A percentile compares a stretch with the other conserved stretches of the same genome.
Evolutionary conservation across 768 basidiomycete genomes (phyloP).

Genomic region (Pisolithus marmoratus): DNA sequence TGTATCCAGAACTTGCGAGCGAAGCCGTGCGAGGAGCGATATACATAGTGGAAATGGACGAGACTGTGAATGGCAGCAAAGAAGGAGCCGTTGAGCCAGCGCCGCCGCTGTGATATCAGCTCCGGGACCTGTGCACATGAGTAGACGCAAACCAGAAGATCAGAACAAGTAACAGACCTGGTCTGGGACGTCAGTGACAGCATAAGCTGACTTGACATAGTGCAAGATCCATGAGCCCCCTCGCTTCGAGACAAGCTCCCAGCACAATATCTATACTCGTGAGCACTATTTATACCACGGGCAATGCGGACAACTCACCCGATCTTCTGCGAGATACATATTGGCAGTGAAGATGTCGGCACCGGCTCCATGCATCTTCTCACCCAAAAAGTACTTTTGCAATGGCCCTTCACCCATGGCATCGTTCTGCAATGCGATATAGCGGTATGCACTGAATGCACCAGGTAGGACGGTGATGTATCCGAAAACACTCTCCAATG

Average conservation of each 20-base stretch:
- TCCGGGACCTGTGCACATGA: conserved; percentile 62
- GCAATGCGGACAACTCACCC: conserved; percentile 33
- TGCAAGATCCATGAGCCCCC: conserved; percentile 88
- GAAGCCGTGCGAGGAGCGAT: conserved; percentile 81
- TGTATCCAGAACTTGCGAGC: conserved; percentile 91
- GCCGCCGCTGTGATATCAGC: conserved; percentile 87
- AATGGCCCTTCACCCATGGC: conserved; percentile 76
- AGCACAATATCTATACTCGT: conserved; percentile 74
- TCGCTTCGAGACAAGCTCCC: conserved; percentile 96
- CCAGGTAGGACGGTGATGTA: conserved; percentile 94
- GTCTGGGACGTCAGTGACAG: conserved; percentile 90
- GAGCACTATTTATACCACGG: not conserved
- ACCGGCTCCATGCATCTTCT: conserved; percentile 86
- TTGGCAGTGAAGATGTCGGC: conserved; percentile 94
- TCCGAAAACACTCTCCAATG: conserved; percentile 84
- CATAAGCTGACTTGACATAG: conserved; percentile 94
- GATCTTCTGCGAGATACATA: conserved; percentile 94
- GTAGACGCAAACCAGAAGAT: not conserved
- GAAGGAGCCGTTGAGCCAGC: conserved; percentile 98
- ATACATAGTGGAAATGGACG: conserved; percentile 92
- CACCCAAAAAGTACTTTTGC: conserved; percentile 95
- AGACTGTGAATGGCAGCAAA: conserved; percentile 93
- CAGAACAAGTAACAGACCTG: conserved; percentile 40
- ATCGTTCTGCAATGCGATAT: conserved; percentile 90
- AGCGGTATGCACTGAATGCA: conserved; percentile 88